These are phyloP conservation scores for Tricholoma saponaceum DNA, from an alignment of 768 basidiomycete genomes.

Conservation along the genomic window DNA sequence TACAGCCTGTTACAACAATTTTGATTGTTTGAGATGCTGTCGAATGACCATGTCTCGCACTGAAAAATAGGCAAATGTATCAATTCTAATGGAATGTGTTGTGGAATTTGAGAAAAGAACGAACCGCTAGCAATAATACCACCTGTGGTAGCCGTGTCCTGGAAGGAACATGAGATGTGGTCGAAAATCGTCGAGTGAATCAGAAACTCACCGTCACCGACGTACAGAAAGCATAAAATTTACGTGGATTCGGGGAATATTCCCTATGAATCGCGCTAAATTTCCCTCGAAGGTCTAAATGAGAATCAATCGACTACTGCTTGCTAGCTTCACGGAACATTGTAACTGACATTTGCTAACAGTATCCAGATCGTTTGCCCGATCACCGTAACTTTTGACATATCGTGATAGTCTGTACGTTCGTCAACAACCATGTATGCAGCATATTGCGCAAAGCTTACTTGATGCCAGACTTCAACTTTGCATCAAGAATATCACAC, in stretches of 20 bases:
- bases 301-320: not conserved
- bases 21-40: slow-evolving; percentile 71
- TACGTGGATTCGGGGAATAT: slow-evolving; percentile 44
- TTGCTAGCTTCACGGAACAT: not conserved
- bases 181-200: not conserved
- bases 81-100: not conserved
- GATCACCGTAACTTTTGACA: slow-evolving; percentile 59
- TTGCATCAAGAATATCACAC: slow-evolving; percentile 75
- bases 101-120: not conserved
- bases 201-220: slow-evolving; percentile 51
- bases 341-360: slow-evolving; percentile 58
- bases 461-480: slow-evolving; percentile 48
- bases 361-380: slow-evolving; percentile 52
- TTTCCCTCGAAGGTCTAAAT: slow-evolving; percentile 37
- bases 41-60: slow-evolving; percentile 83
- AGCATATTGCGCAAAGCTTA: slow-evolving; percentile 15
- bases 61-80: slow-evolving; percentile 21
- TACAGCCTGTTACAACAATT: slow-evolving; percentile 44
- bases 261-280: slow-evolving; percentile 55
- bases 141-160: slow-evolving; percentile 57
- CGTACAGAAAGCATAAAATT: slow-evolving; percentile 59
- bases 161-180: not conserved
- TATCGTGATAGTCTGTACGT: slow-evolving; percentile 17
- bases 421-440: slow-evolving; percentile 1
- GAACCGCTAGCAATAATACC: slow-evolving; percentile 48